Evolutionary conservation across 225 moss, liverwort and hornwort genomes (phyloP).

Genomic region (Rhytidiadelphus loreus): DNA sequence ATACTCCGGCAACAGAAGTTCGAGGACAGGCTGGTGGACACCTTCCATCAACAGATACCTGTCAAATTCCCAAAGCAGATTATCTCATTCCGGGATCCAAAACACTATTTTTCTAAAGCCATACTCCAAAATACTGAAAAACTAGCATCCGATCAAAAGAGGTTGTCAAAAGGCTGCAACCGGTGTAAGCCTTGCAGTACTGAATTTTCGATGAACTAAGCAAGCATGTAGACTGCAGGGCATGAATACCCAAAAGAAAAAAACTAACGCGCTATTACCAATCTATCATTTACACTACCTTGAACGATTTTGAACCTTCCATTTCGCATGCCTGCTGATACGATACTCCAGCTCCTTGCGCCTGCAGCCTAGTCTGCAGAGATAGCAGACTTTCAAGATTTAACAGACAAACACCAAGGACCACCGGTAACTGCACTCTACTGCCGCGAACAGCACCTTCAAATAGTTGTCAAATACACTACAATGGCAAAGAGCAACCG

Average conservation of each 20-base stretch:
- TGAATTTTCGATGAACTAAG: neutral
- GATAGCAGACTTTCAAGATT: neutral
- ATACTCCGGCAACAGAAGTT: constrained; percentile 7
- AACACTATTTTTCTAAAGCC: neutral
- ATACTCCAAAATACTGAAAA: neutral
- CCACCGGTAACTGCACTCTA: neutral
- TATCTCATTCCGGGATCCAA: neutral
- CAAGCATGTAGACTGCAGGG: neutral
- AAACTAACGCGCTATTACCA: neutral
- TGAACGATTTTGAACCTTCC: constrained; percentile 7
- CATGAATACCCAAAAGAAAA: neutral
- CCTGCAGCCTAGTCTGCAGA: constrained; percentile 51
- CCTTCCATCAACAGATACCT: constrained; percentile 36
- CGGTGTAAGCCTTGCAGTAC: neutral
- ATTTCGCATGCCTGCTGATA: constrained; percentile 47
- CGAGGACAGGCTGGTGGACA: constrained; percentile 43
- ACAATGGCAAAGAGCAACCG: neutral
- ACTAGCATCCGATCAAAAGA: neutral
- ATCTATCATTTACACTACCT: constrained; percentile 17
- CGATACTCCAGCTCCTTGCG: constrained; percentile 43
- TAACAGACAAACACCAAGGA: neutral
- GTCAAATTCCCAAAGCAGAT: neutral
- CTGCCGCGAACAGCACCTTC: neutral
- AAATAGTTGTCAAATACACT: neutral
- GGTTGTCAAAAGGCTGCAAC: neutral